Percentiles rank a stretch among this genome's conserved stretches.
Evolutionary conservation across 768 basidiomycete genomes (phyloP).

Genomic region (Suillus hirtellus): DNA sequence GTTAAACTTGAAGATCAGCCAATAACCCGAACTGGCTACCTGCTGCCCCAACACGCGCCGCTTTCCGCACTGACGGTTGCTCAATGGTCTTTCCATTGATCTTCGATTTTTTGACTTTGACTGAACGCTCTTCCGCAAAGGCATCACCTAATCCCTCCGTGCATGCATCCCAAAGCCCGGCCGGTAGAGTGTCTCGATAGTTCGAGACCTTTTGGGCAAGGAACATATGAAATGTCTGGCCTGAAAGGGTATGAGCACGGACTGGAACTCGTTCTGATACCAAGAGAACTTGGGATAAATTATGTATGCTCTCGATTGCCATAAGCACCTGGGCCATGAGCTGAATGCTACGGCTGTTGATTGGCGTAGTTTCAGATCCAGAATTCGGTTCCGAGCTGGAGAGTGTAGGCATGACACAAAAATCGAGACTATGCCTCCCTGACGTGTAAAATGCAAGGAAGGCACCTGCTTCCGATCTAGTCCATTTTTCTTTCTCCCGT

Average conservation of each 20-base stretch:
- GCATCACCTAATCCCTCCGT: slow-evolving; percentile 46
- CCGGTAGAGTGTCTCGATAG: slow-evolving; percentile 26
- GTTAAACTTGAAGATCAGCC: slow-evolving; percentile 38
- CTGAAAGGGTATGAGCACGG: slow-evolving; percentile 55
- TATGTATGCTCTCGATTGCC: slow-evolving; percentile 59
- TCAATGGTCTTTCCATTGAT: slow-evolving; percentile 12
- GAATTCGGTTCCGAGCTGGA: slow-evolving; percentile 16
- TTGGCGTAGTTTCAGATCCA: slow-evolving; percentile 21
- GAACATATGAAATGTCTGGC: slow-evolving; percentile 55
- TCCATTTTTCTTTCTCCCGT: slow-evolving; percentile 72
- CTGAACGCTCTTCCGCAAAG: slow-evolving; percentile 49
- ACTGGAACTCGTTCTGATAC: slow-evolving; percentile 49
- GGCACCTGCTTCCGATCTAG: slow-evolving; percentile 56
- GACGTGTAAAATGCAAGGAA: slow-evolving; percentile 53
- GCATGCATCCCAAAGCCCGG: slow-evolving; percentile 48
- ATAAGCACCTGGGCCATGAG: slow-evolving; percentile 63
- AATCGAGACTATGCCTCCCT: slow-evolving; percentile 8
- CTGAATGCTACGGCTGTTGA: slow-evolving; percentile 64
- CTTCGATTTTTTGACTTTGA: slow-evolving; percentile 43
- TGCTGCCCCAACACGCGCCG: slow-evolving; percentile 24
- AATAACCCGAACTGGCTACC: slow-evolving; percentile 45
- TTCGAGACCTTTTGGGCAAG: slow-evolving; percentile 38
- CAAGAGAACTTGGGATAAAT: slow-evolving; percentile 62
- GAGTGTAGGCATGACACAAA: slow-evolving; percentile 16
- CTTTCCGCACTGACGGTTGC: slow-evolving; percentile 21